Conservation (phyloP, 2,329 filamentous ascomycete species). For the Botrytis byssoidea region DNA sequence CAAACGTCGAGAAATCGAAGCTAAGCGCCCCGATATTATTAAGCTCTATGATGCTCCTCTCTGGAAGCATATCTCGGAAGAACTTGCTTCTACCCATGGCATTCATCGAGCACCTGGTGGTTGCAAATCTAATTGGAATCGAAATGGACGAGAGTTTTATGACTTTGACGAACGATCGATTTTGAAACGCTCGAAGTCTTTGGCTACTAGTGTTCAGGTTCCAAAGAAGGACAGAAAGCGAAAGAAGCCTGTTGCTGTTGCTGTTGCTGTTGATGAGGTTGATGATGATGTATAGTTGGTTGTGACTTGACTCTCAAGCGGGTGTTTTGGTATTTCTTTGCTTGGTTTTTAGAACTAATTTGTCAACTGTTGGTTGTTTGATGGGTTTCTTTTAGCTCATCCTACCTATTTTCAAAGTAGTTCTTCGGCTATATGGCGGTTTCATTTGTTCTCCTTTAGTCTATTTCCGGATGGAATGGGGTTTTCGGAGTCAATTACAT, state of each 20-base stretch:
- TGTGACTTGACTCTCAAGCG: not conserved
- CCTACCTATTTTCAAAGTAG: not conserved
- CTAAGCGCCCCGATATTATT: not conserved
- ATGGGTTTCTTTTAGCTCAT: not conserved
- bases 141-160: not conserved
- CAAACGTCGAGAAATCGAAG: not conserved
- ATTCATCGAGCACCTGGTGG: not conserved
- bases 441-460: not conserved
- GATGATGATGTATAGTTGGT: not conserved
- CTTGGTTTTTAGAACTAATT: not conserved
- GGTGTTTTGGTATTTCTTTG: not conserved
- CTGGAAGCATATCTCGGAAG: not conserved
- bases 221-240: not conserved
- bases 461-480: not conserved
- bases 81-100: not conserved
- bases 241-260: not conserved
- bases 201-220: slow-evolving; percentile 11
- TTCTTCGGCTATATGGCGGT: not conserved
- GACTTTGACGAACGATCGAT: not conserved
- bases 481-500: not conserved
- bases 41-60: slow-evolving; percentile 8
- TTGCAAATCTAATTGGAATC: slow-evolving; percentile 11
- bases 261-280: not conserved
- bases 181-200: not conserved
- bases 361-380: not conserved